A percentile compares a stretch with the other conserved stretches of the same genome.
These are phyloP conservation scores for Sordariomycetes sp. DNA, from an alignment of 2,329 filamentous ascomycete genomes.

Conservation along the genomic window DNA sequence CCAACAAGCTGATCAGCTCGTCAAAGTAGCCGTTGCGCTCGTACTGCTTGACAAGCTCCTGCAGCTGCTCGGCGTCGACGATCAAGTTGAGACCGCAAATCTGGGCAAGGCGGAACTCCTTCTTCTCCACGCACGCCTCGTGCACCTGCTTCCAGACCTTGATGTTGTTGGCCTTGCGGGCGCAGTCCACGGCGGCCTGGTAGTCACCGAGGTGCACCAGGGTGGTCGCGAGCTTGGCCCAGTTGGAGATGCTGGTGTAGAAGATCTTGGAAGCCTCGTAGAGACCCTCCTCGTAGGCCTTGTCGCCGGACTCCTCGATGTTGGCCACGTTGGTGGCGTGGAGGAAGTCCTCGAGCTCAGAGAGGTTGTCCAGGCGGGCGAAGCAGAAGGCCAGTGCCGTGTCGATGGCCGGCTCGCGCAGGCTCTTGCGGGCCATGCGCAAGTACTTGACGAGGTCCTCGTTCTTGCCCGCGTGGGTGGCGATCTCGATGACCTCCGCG, in stretches of 20 bases:
- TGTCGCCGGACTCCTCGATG: conserved; percentile 93
- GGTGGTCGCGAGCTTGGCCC: conserved; percentile 96
- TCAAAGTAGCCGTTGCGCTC: conserved; percentile 97
- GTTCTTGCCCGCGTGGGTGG: conserved; percentile 91
- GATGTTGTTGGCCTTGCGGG: conserved; percentile 96
- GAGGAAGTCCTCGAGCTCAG: conserved; percentile 93
- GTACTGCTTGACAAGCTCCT: conserved; percentile 90
- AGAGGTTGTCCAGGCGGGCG: conserved; percentile 82
- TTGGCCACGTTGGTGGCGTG: conserved; percentile 90
- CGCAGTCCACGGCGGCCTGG: conserved; percentile 94
- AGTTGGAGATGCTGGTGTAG: conserved; percentile 97
- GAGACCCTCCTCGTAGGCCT: conserved; percentile 88
- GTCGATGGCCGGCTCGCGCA: conserved; percentile 87
- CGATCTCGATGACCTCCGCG: conserved; percentile 90
- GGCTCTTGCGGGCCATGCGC: conserved; percentile 93
- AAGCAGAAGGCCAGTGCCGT: conserved; percentile 91
- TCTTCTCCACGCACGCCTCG: conserved; percentile 91
- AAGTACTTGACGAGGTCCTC: conserved; percentile 95
- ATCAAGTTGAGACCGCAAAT: conserved; percentile 98
- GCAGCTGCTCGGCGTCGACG: conserved; percentile 90
- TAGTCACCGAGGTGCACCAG: conserved; percentile 96
- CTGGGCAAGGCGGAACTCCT: conserved; percentile 96
- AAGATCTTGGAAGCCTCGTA: conserved; percentile 98
- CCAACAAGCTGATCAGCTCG: conserved; percentile 87
- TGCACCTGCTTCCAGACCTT: conserved; percentile 99